Evolutionary conservation across 768 basidiomycete species (phyloP), one percentile per base, ranked within the genome.

Genomic region (Termitomyces sp.): DNA sequence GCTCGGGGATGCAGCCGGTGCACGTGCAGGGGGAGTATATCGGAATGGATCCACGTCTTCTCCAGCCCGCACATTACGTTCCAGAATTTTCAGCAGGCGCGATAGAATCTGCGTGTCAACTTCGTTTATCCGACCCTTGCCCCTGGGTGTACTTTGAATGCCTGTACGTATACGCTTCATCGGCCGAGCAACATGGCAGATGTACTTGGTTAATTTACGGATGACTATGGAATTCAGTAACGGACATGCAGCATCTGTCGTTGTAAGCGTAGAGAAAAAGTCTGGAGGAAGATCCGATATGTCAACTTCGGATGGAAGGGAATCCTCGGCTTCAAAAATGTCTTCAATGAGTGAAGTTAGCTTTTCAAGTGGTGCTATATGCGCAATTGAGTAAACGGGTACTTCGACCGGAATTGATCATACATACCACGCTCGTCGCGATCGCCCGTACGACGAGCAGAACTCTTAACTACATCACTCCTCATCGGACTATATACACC

Each of bases 301-400:
- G 40, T 79, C 77, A 2, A 74, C 69, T 50, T 88, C 86, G 0
- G 83, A 73, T 3, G 86, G 79, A 16, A 92, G 73, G 0, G 78
- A 68, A 66, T 94, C 94, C 63, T 91, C 86, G 0, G 89, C 85
- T 60, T 90, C 87, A 56, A 96, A 90, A 16, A 97, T 80, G 54
- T 96, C 93, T 61, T 94, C 91, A 1, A 96, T 74, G 18, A 92
- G 72, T 2, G 84, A 83, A 0, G 75, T 76, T 10, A 98, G 76
- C 68, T 90, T 95, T 65, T 94, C 88, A 4, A 90, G 70, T 0
- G 89, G 87, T 1, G 71, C 88, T 87, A 48, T 54, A 52, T 24
- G 52, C 26, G 55, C 28, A 32, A 10, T 38, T 53, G 35, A 14
- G 46, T 4, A 30, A 38, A 24, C 35, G 45, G 5, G 11, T 13